Evolutionary conservation across 2,329 filamentous ascomycete genomes (phyloP), one percentile per base, ranked within the genome.

Genomic region (Cytospora schulzeri): DNA sequence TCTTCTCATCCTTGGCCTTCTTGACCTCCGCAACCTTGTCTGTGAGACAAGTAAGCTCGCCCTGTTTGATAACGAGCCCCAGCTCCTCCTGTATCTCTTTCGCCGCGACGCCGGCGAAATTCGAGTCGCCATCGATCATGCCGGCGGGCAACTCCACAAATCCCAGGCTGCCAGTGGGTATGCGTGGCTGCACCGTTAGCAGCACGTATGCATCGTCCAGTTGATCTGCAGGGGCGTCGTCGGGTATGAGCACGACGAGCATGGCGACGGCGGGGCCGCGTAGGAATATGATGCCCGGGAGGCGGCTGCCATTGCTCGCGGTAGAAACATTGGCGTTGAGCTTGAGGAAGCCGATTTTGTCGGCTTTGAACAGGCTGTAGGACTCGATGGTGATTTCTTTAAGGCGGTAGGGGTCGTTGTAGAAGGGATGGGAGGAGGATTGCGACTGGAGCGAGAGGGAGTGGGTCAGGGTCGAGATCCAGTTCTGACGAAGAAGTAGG

Each of bases 31-130:
- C 64, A 1, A 28, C 57, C 60, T 51, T 63, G 60, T 63, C 81
- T 64, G 80, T 86, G 59, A 88, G 71, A 65, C 81, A 83, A 1
- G 72, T 76, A 51, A 88, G 71, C 65, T 83, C 76, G 5, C 76
- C 72, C 57, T 79, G 77, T 11, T 75, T 73, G 45, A 88, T 85
- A 57, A 76, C 77, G 14, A 88, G 70, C 17, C 83, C 85, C 2
- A 87, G 76, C 73, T 88, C 86, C 75, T 88, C 86, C 66, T 83
- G 67, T 12, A 89, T 85, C 76, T 89, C 86, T 69, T 78, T 80
- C 3, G 86, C 86, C 2, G 86, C 86, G 0, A 79, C 78, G 28
- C 86, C 86, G 15, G 79, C 78, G 70, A 88, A 88, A 31, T 77
- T 81, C 0, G 81, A 83, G 17, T 74, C 75, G 33, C 83, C 81